Evolutionary conservation across 768 basidiomycete genomes (phyloP), one percentile per base, ranked within the genome.

Genomic region (Tulasnella sp.): DNA sequence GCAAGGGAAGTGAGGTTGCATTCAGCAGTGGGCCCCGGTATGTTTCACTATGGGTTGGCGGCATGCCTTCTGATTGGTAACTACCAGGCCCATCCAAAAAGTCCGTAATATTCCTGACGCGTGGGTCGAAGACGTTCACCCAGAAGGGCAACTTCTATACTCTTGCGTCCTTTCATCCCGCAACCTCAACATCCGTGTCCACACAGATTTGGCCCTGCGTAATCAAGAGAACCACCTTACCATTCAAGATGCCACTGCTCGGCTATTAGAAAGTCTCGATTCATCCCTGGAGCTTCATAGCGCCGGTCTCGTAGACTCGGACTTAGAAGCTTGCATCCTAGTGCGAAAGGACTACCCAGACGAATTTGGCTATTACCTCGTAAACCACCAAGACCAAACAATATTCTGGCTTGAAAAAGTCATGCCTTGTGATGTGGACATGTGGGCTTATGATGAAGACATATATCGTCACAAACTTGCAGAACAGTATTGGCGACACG

Each of bases 321-420:
- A 55, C 4, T 5, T 55, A 5, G 51, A 55, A 55, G 51, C 51
- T 5, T 55, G 51, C 51, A 55, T 55, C 51, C 15, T 55, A 5
- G 51, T 55, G 16, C 9, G 51, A 5, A 20, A 55, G 5, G 51
- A n/a, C 5, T 55, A 10, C n/a, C 51, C 51, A n/a, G 51, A 55
- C 15, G 51, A 55, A 20, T 55, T 55, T 20, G 51, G 51, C n/a
- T 55, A 55, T 55, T 55, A n/a, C n/a, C n/a, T n/a, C n/a, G n/a
- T n/a, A n/a, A n/a, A n/a, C n/a, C n/a, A n/a, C n/a, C n/a, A n/a
- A 55, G 40, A 46, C 39, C 72, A 46, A 46, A 73, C 72, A 9
- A 73, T 42, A 16, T 73, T 73, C 37, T 73, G 72, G 72, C 46
- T 73, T 39, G 72, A 73, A 40, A 13, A 73, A 10, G 72, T 73